Evolutionary conservation across 805 yeast species (phyloP).

Genomic region (Lachancea kluyveri): DNA sequence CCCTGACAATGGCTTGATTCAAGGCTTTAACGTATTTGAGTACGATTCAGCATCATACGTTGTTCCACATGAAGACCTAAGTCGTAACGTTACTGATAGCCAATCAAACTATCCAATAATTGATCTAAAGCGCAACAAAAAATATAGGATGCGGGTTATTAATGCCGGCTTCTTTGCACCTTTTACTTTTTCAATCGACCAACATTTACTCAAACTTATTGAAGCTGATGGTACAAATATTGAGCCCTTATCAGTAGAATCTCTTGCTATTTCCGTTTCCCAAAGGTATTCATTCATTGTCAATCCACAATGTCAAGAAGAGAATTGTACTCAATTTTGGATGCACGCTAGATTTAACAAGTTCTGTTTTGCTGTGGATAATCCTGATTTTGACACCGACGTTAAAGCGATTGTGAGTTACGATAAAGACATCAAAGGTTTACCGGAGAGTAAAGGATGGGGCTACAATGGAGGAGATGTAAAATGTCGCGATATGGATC

Average conservation of each 20-base stretch:
- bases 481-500: slow-evolving; percentile 24
- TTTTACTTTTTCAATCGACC: slow-evolving; percentile 44
- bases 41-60: slow-evolving; percentile 20
- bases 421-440: slow-evolving; percentile 11
- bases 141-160: slow-evolving; percentile 41
- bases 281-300: slow-evolving; percentile 62
- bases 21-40: slow-evolving; percentile 32
- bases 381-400: slow-evolving; percentile 30
- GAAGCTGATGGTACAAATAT: slow-evolving; percentile 51
- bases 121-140: slow-evolving; percentile 37
- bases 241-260: slow-evolving; percentile 37
- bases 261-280: slow-evolving; percentile 50
- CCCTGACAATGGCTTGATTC: slow-evolving; percentile 41
- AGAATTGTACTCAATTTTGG: slow-evolving; percentile 36
- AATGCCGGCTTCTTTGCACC: slow-evolving; percentile 48
- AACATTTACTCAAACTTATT: slow-evolving; percentile 43
- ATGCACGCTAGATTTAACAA: slow-evolving; percentile 34
- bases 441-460: slow-evolving; percentile 10
- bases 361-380: slow-evolving; percentile 32
- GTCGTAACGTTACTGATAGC: slow-evolving; percentile 23
- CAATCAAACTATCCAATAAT: slow-evolving; percentile 12
- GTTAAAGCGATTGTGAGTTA: slow-evolving; percentile 32
- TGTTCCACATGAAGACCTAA: slow-evolving; percentile 15
- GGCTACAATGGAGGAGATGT: slow-evolving; percentile 18
- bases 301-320: slow-evolving; percentile 42